Evolutionary conservation across 805 yeast species (phyloP), one percentile per base, ranked within the genome.

Genomic region (Nakazawaea populi): DNA sequence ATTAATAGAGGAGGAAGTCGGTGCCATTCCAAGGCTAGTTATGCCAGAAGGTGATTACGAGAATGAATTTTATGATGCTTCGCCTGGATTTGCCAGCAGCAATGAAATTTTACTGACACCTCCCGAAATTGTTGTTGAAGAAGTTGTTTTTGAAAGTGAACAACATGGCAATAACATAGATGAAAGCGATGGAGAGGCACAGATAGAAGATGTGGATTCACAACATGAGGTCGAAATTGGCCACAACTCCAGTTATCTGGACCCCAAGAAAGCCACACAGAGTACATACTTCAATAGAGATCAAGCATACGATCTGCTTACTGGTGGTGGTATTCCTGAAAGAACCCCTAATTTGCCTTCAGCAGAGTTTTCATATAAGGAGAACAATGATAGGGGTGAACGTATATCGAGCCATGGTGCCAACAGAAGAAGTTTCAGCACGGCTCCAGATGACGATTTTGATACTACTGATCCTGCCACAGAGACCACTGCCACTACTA

Each of bases 261-360:
- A 34, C 8, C 14, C n/a, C n/a, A 35, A 36, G 34, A 37, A 36
- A 30, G 38, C 52, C 11, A 49, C 52, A 7, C 30, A 11, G 24
- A 49, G 52, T 24, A 42, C 49, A 4, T 49, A 49, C 31, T 18
- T 45, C 44, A 45, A 28, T 29, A 40, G 52, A 41, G 49, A 49
- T 24, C 44, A 35, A 29, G 42, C 47, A 18, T 49, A 49, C 41
- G 52, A 49, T 10, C 39, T 45, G 12, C 37, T 49, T 8, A 49
- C 52, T 6, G 51, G 51, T 8, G 52, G 52, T 29, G 46, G 36
- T 4, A 14, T 41, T 11, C 49, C 52, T 6, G 12, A n/a, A 6
- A 32, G 44, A 27, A 49, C 52, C 2, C 52, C 52, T 7, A 38
- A 45, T 9, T 12, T 49, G 6, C 44, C 44, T 6, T 34, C 47